Evolutionary conservation across 208 protist species (phyloP).

Genomic region (Trichomonas tenax): DNA sequence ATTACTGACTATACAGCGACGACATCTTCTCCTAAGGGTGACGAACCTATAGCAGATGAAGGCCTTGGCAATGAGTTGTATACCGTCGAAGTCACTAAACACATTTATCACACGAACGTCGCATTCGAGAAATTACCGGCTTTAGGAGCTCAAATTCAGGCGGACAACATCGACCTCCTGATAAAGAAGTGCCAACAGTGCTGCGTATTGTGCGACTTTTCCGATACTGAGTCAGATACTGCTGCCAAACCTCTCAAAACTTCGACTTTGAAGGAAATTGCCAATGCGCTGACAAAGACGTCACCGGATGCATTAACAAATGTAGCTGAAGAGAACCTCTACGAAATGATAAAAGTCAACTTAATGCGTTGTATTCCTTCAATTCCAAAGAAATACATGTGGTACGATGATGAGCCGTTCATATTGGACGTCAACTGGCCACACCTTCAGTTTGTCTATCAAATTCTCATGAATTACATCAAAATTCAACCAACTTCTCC

Average conservation of each 20-base stretch:
- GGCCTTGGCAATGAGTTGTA: not conserved
- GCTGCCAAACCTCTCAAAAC: not conserved
- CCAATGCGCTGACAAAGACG: not conserved
- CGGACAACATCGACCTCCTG: not conserved
- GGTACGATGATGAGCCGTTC: not conserved
- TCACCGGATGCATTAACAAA: not conserved
- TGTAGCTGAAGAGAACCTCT: not conserved
- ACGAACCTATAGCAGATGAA: not conserved
- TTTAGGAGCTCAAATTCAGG: not conserved
- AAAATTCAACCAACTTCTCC: not conserved
- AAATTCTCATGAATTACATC: not conserved
- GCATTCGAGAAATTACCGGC: not conserved
- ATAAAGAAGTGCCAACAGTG: not conserved
- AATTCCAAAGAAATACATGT: not conserved
- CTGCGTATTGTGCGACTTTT: not conserved
- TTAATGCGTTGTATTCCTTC: not conserved
- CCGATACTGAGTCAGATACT: not conserved
- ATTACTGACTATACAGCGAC: not conserved
- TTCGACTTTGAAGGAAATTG: not conserved
- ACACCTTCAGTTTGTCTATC: not conserved
- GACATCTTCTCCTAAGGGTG: not conserved
- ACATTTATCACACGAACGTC: not conserved
- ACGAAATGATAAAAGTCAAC: not conserved
- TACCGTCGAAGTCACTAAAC: not conserved
- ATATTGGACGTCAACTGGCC: not conserved